Evolutionary conservation across 1,284 basidiomycete genomes (phyloP).

Genomic region (Lignosus rhinocerotis): DNA sequence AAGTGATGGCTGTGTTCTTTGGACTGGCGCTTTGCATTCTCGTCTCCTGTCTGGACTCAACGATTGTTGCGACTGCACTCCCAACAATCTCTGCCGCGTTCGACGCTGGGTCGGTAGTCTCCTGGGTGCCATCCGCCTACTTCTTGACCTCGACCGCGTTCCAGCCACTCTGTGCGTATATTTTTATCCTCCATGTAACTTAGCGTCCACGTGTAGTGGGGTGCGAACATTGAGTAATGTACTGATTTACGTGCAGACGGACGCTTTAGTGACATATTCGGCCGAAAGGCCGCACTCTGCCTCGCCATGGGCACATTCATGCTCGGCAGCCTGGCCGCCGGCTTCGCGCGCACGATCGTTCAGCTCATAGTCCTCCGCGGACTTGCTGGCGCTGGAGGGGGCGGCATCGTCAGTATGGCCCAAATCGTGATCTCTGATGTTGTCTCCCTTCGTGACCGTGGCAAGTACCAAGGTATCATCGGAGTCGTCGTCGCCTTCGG

Average conservation of each 20-base stretch:
- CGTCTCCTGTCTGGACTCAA: constrained; percentile 59
- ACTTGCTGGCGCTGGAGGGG: constrained; percentile 67
- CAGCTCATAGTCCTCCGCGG: constrained; percentile 76
- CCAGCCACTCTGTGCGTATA: constrained; percentile 46
- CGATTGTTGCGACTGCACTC: constrained; percentile 70
- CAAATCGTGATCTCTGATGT: constrained; percentile 70
- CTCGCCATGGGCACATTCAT: constrained; percentile 62
- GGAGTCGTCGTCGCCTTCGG: constrained; percentile 51
- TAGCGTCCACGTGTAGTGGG: neutral
- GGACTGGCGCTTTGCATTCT: constrained; percentile 62
- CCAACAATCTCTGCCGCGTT: constrained; percentile 71
- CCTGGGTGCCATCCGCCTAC: constrained; percentile 73
- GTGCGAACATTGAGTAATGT: neutral
- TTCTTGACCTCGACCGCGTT: constrained; percentile 67
- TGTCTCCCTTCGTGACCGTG: constrained; percentile 58
- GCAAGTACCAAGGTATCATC: constrained; percentile 68
- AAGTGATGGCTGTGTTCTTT: constrained; percentile 62
- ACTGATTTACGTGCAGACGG: constrained; percentile 41
- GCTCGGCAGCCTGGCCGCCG: constrained; percentile 59
- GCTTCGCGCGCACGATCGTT: constrained; percentile 62
- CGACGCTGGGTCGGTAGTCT: constrained; percentile 62
- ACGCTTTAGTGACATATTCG: constrained; percentile 76
- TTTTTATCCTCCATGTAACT: neutral
- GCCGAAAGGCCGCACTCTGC: constrained; percentile 66
- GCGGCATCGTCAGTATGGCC: constrained; percentile 64